Evolutionary conservation across 305 asterid genomes (phyloP).

Genomic region (Solanum aculeatissimum): DNA sequence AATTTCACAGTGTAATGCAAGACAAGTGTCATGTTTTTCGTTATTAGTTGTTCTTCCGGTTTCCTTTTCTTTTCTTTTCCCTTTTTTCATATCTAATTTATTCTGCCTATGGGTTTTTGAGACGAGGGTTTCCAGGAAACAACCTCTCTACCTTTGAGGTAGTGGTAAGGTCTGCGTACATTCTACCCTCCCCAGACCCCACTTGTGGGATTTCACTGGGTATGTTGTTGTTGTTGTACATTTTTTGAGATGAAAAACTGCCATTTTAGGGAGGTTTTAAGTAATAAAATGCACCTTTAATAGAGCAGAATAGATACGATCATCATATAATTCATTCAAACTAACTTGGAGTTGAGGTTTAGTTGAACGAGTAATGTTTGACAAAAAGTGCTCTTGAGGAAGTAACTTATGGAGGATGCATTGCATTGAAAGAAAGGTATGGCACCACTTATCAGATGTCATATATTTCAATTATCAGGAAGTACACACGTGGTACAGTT

Average conservation of each 20-base stretch:
- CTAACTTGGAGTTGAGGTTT: background rate
- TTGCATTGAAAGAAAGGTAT: background rate
- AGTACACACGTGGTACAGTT: background rate
- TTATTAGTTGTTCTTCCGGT: too few species aligned
- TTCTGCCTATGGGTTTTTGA: too few species aligned
- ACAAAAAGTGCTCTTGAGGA: background rate
- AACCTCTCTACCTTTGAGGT: too few species aligned
- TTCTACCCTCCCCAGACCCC: too few species aligned
- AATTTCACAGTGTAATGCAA: background rate
- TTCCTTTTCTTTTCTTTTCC: too few species aligned
- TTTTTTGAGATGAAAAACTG: background rate
- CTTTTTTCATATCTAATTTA: too few species aligned
- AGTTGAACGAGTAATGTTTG: background rate
- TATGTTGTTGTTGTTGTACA: too few species aligned
- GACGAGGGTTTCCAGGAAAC: too few species aligned
- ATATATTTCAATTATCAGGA: background rate
- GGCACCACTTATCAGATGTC: background rate
- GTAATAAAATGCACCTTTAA: background rate
- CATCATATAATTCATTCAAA: background rate
- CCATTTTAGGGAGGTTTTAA: background rate
- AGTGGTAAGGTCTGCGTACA: too few species aligned
- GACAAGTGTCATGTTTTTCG: too few species aligned
- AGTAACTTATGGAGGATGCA: background rate
- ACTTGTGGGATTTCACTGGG: too few species aligned
- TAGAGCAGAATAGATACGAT: background rate